phyloP scores from a whole-genome alignment of 805 yeast species.

The Ogataea ramenticola region DNA sequence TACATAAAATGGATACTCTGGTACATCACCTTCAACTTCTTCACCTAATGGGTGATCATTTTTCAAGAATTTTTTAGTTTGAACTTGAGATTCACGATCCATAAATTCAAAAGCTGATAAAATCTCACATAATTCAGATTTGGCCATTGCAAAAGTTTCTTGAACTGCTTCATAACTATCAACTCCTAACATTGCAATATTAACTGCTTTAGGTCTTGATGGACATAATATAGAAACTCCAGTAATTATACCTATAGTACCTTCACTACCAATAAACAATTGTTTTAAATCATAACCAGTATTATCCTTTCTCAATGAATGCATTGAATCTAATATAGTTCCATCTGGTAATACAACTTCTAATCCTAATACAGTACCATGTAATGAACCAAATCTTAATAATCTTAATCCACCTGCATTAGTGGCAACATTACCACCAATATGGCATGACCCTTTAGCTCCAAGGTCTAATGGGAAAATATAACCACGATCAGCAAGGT shows the following conservation, averaged over 20 bases:
- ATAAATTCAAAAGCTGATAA: slow-evolving; percentile 91
- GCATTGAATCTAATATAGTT: slow-evolving; percentile 67
- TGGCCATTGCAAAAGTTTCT: slow-evolving; percentile 71
- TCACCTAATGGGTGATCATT: slow-evolving; percentile 60
- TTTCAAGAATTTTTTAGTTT: slow-evolving; percentile 53
- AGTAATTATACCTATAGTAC: slow-evolving; percentile 85
- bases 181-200: slow-evolving; percentile 84
- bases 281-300: slow-evolving; percentile 94
- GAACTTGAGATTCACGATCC: slow-evolving; percentile 65
- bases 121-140: slow-evolving; percentile 72
- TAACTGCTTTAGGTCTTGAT: slow-evolving; percentile 74
- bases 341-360: slow-evolving; percentile 95
- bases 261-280: slow-evolving; percentile 89
- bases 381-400: slow-evolving; percentile 83
- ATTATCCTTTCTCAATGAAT: slow-evolving; percentile 86
- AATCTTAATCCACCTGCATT: slow-evolving; percentile 94
- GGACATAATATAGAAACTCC: slow-evolving; percentile 89
- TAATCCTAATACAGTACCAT: slow-evolving; percentile 84
- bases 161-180: slow-evolving; percentile 79
- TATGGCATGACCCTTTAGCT: slow-evolving; percentile 94
- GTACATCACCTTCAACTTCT: slow-evolving; percentile 38
- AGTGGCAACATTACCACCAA: slow-evolving; percentile 92
- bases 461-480: slow-evolving; percentile 93
- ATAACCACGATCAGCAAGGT: slow-evolving; percentile 70
- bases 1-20: slow-evolving; percentile 79